Evolutionary conservation across 1,139 yeast species (phyloP).

Genomic region (Kodamaea anthophila): DNA sequence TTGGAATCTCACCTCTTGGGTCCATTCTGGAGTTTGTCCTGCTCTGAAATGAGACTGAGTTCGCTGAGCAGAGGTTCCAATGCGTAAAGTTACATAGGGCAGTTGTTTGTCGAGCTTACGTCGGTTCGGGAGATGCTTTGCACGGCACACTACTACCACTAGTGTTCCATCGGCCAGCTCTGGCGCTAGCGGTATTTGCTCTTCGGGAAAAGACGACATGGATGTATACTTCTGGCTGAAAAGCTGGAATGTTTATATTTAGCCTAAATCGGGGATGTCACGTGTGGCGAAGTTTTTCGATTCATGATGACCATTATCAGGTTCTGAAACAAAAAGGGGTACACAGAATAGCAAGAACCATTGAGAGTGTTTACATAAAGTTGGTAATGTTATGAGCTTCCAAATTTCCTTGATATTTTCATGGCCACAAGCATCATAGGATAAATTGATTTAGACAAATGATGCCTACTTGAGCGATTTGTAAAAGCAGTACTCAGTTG

Average conservation of each 20-base stretch:
- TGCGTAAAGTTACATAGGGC: conserved; percentile 74
- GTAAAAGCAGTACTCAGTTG: too few species aligned
- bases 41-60: conserved; percentile 74
- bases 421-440: too few species aligned
- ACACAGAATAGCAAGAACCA: too few species aligned
- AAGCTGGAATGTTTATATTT: conserved; percentile 2
- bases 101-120: conserved; percentile 82
- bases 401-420: too few species aligned
- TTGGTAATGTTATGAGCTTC: too few species aligned
- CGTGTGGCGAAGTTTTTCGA: conserved; percentile 2
- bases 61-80: conserved; percentile 75
- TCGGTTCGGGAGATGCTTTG: conserved; percentile 74
- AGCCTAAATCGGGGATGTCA: conserved; percentile 1
- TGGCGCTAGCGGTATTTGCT: conserved; percentile 11
- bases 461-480: too few species aligned
- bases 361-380: too few species aligned
- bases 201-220: conserved; percentile 2
- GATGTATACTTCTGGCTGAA: neutral
- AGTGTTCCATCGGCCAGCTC: conserved; percentile 43
- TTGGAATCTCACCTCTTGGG: conserved; percentile 67
- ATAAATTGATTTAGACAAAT: too few species aligned
- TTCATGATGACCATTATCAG: too few species aligned
- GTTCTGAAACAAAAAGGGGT: too few species aligned
- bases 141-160: conserved; percentile 44
- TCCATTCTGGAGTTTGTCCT: conserved; percentile 89